These are phyloP conservation scores for Fusarium citri DNA, from an alignment of 2,329 filamentous ascomycete species.

Conservation along the genomic window DNA sequence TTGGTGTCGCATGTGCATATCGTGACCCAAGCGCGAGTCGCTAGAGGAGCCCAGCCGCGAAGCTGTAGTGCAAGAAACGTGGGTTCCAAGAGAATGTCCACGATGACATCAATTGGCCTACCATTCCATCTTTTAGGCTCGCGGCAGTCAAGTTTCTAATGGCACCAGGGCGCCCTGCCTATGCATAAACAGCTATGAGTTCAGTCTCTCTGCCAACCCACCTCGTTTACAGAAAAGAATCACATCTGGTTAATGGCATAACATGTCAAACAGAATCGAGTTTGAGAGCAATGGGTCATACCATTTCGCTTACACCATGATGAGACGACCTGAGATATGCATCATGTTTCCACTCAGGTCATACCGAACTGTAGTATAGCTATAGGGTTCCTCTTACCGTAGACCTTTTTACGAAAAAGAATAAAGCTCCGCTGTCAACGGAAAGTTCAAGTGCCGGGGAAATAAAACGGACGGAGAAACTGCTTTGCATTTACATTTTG, in stretches of 20 bases:
- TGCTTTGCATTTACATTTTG: slow-evolving; percentile 23
- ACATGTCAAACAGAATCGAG: slow-evolving; percentile 1
- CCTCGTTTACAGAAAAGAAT: neutral
- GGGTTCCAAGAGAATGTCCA: neutral
- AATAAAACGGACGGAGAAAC: slow-evolving; percentile 32
- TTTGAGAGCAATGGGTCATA: slow-evolving; percentile 1
- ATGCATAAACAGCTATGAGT: neutral
- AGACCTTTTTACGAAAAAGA: neutral
- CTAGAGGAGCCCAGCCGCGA: too few relatives aligned
- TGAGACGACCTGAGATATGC: neutral
- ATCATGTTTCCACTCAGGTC: neutral
- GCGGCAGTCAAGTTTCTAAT: neutral
- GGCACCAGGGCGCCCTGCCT: neutral
- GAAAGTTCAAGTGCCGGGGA: slow-evolving; percentile 22
- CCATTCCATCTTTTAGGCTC: neutral
- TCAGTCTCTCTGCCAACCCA: neutral
- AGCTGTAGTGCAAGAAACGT: too few relatives aligned
- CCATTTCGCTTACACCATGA: neutral
- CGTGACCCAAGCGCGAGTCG: neutral
- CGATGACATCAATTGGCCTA: neutral
- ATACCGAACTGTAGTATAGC: slow-evolving; percentile 18
- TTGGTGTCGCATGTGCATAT: neutral
- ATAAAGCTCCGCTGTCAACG: neutral
- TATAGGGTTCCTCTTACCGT: neutral
- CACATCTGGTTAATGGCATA: neutral